Evolutionary conservation across 2,329 filamentous ascomycete genomes (phyloP).

Genomic region (Arthroderma uncinatum): DNA sequence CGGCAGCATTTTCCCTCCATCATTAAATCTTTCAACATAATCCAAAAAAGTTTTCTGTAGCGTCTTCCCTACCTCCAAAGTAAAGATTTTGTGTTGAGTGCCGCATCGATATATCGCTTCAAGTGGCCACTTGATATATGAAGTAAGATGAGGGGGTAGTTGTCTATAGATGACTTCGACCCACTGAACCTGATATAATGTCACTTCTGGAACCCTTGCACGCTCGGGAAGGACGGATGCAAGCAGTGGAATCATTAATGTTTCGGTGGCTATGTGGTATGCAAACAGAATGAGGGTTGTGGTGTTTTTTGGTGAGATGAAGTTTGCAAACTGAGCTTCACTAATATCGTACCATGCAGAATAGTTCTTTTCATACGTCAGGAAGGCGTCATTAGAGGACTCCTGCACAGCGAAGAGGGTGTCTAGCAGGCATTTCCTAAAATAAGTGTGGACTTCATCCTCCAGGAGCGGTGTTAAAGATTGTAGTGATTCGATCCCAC

Average conservation of each 20-base stretch:
- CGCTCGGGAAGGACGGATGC: background rate
- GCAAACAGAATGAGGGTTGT: background rate
- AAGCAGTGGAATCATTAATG: background rate
- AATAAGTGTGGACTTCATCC: background rate
- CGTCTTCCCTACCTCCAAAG: background rate
- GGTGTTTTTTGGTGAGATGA: background rate
- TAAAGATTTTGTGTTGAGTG: background rate
- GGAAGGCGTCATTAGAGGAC: background rate
- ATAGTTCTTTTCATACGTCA: background rate
- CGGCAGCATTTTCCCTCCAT: background rate
- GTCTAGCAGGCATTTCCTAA: background rate
- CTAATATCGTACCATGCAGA: background rate
- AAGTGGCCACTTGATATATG: conserved; percentile 1
- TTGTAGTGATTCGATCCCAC: conserved; percentile 1
- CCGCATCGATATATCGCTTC: background rate
- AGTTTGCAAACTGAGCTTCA: background rate
- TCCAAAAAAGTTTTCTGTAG: background rate
- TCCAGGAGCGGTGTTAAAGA: background rate
- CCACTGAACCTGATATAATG: conserved; percentile 2
- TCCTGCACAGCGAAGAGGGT: background rate
- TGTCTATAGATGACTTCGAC: background rate
- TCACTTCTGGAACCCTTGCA: background rate
- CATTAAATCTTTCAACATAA: background rate
- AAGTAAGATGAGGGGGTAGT: background rate
- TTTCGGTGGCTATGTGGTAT: background rate